These are phyloP conservation scores for Coemansia sp. DNA, from an alignment of 192 early-diverging fungal species.

Conservation along the genomic window DNA sequence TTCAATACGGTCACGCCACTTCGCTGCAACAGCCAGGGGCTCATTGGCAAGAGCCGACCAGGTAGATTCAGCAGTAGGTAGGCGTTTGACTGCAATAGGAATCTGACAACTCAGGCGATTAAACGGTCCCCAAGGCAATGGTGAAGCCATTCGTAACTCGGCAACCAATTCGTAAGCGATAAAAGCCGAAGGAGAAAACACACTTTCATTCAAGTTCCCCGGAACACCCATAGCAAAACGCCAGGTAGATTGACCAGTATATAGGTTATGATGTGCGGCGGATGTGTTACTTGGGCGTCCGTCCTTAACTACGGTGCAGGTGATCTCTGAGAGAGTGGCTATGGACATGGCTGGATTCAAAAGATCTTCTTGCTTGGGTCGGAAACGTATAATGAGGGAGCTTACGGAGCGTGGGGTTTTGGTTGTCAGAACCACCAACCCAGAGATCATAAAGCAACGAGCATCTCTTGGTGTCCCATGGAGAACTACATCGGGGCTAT, in stretches of 20 bases:
- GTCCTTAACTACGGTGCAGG: constrained; percentile 25
- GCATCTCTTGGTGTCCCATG: constrained; percentile 34
- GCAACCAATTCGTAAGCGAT: constrained; percentile 37
- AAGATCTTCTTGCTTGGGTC: constrained; percentile 32
- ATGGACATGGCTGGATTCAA: constrained; percentile 39
- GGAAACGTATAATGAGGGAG: constrained; percentile 35
- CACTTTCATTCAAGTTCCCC: constrained; percentile 35
- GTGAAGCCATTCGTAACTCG: constrained; percentile 25
- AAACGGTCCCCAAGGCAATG: constrained; percentile 13
- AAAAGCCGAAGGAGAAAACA: constrained; percentile 34
- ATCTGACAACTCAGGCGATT: constrained; percentile 8
- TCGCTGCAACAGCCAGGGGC: constrained; percentile 26
- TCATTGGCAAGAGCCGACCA: constrained; percentile 28
- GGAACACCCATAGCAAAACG: constrained; percentile 40
- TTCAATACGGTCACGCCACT: constrained; percentile 37
- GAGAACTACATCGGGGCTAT: constrained; percentile 31
- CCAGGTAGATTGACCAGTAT: constrained; percentile 26
- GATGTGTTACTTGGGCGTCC: constrained; percentile 8
- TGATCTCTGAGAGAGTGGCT: constrained; percentile 24
- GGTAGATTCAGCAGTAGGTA: constrained; percentile 31
- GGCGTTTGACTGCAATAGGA: constrained; percentile 33
- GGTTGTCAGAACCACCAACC: constrained; percentile 25
- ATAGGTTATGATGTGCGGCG: constrained; percentile 2
- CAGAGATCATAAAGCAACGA: constrained; percentile 25
- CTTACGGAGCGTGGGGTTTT: constrained; percentile 12